Evolutionary conservation across 2,329 filamentous ascomycete species (phyloP).

Genomic region (Penicillium sp.): DNA sequence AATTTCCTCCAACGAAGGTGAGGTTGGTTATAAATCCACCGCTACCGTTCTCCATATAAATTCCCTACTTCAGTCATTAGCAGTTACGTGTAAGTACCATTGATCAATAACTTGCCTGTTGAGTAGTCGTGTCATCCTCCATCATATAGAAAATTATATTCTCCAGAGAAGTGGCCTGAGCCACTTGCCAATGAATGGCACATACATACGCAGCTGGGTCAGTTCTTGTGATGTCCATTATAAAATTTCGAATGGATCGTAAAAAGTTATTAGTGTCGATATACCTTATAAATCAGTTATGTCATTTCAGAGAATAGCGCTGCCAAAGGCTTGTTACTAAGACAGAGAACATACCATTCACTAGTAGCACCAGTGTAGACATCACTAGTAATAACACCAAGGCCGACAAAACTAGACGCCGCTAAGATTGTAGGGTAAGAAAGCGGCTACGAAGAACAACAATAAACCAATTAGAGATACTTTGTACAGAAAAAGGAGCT

Average conservation of each 20-base stretch:
- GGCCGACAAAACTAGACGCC: slow-evolving; percentile 48
- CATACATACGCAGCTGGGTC: slow-evolving; percentile 37
- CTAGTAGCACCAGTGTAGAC: slow-evolving; percentile 40
- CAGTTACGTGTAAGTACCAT: no score
- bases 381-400: slow-evolving; percentile 57
- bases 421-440: slow-evolving; percentile 54
- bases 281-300: neutral
- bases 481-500: neutral
- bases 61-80: slow-evolving; percentile 13
- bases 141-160: slow-evolving; percentile 71
- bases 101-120: slow-evolving; percentile 14
- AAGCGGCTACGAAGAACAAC: no score
- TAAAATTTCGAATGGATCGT: slow-evolving; percentile 21
- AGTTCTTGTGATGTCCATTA: slow-evolving; percentile 26
- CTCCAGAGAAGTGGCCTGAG: slow-evolving; percentile 67
- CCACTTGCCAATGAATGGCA: slow-evolving; percentile 69
- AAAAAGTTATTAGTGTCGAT: slow-evolving; percentile 23
- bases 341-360: slow-evolving; percentile 25
- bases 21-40: slow-evolving; percentile 58
- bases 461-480: no score
- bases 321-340: neutral
- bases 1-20: slow-evolving; percentile 56
- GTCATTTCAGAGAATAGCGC: neutral
- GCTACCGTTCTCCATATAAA: slow-evolving; percentile 38
- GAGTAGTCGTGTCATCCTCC: slow-evolving; percentile 20